phyloP scores from a whole-genome alignment of 139 green algal genomes.

The Yamagishiella unicocca region DNA sequence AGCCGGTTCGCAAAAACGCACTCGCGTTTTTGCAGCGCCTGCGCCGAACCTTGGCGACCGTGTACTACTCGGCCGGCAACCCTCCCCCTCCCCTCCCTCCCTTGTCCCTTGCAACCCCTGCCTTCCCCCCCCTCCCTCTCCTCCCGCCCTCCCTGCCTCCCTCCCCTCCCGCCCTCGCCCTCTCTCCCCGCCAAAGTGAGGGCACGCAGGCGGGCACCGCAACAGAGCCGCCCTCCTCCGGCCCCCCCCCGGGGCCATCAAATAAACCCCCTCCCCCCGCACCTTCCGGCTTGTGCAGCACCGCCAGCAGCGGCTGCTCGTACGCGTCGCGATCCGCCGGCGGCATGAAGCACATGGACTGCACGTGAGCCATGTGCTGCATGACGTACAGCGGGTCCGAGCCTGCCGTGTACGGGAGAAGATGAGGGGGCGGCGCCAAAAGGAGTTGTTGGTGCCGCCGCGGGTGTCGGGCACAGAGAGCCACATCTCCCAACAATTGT shows the following conservation, averaged over 20 bases:
- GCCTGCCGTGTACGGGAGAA: not conserved
- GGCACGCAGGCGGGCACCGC: not conserved
- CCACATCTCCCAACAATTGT: not conserved
- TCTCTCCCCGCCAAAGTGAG: no score
- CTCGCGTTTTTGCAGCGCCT: no score
- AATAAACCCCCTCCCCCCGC: not conserved
- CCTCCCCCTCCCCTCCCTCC: no score
- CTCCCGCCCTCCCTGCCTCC: no score
- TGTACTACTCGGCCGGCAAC: no score
- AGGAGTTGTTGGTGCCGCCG: not conserved
- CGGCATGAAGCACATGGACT: slow-evolving; percentile 19
- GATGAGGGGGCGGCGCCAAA: not conserved
- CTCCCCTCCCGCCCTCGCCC: no score
- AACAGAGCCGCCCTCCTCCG: not conserved
- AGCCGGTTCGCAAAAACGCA: no score
- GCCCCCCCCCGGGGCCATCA: not conserved
- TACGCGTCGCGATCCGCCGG: not conserved
- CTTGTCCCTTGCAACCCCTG: no score
- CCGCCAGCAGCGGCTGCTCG: slow-evolving; percentile 33
- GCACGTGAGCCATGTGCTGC: not conserved
- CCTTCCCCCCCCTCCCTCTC: no score
- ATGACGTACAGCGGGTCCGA: slow-evolving; percentile 1
- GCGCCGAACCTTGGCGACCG: no score
- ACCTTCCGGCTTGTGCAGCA: slow-evolving; percentile 42
- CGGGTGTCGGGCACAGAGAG: no score